phyloP scores from a whole-genome alignment of 768 basidiomycete species.

The Chalciporus pseudorubinellus region DNA sequence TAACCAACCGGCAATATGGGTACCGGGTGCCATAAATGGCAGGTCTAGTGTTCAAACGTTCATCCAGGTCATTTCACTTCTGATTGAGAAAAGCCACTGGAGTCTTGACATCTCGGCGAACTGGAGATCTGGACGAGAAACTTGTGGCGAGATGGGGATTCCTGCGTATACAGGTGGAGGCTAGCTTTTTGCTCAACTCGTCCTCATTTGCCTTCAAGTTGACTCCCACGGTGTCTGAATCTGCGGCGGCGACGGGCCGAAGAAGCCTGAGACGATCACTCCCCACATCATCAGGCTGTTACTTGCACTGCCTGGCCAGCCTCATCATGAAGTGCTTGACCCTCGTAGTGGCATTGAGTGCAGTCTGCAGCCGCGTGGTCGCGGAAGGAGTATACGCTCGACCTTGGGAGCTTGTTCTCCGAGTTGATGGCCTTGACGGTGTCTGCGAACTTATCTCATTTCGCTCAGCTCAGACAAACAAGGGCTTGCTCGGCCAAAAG shows the following conservation, averaged over 20 bases:
- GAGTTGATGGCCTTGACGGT: slow-evolving; percentile 14
- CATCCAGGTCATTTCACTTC: background rate
- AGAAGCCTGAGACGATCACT: too few relatives aligned
- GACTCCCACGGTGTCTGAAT: background rate
- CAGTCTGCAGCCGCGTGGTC: background rate
- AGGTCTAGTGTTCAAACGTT: slow-evolving; percentile 22
- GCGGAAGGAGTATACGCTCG: slow-evolving; percentile 62
- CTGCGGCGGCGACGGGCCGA: background rate
- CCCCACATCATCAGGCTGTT: too few relatives aligned
- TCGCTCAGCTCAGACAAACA: slow-evolving; percentile 19
- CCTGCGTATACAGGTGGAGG: background rate
- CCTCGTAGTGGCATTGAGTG: slow-evolving; percentile 1
- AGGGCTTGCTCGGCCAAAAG: slow-evolving; percentile 10
- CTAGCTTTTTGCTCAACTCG: background rate
- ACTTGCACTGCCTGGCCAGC: background rate
- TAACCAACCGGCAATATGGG: background rate
- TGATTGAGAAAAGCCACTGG: background rate
- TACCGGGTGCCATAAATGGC: slow-evolving; percentile 21
- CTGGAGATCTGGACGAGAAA: background rate
- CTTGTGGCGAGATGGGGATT: background rate
- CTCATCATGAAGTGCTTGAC: slow-evolving; percentile 14
- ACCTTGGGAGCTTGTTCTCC: slow-evolving; percentile 52
- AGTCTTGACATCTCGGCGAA: background rate
- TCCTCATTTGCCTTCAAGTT: background rate
- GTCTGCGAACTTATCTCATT: slow-evolving; percentile 21